Evolutionary conservation across 805 yeast species (phyloP).

Genomic region (Yarrowia sp.): DNA sequence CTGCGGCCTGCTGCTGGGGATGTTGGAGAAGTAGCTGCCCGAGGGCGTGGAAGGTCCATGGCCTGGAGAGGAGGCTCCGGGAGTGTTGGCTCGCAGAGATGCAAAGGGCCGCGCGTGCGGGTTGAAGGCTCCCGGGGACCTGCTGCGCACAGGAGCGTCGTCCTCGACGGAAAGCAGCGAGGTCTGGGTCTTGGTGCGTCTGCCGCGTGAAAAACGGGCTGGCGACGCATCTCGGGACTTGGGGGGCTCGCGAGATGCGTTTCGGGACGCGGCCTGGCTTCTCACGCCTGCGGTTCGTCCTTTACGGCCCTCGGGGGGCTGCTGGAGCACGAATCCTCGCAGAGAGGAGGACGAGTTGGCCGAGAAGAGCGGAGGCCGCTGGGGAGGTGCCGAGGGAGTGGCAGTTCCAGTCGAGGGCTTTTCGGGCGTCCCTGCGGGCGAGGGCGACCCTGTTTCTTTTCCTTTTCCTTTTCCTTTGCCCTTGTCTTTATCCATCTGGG

Average conservation of each 20-base stretch:
- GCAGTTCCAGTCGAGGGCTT: not conserved
- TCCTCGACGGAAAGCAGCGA: constrained; percentile 1
- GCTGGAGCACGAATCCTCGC: constrained; percentile 4
- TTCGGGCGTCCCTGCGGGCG: constrained; percentile 9
- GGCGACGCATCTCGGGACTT: constrained; percentile 11
- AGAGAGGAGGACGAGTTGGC: constrained; percentile 16
- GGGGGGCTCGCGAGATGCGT: constrained; percentile 1
- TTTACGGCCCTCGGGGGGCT: constrained; percentile 7
- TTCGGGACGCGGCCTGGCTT: not conserved
- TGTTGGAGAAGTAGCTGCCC: not conserved
- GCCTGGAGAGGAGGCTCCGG: constrained; percentile 11
- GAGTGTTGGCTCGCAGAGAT: constrained; percentile 13
- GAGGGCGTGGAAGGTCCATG: not conserved
- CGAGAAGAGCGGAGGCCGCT: constrained; percentile 3
- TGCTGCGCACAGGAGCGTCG: not conserved
- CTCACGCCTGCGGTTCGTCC: constrained; percentile 6
- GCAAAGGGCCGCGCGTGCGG: constrained; percentile 23
- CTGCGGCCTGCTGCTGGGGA: not conserved
- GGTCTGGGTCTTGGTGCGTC: not conserved
- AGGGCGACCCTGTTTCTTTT: constrained; percentile 4
- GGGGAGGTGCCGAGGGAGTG: not conserved
- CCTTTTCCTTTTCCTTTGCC: not conserved
- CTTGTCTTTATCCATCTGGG: constrained; percentile 14
- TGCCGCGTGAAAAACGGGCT: not conserved
- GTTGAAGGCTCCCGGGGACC: constrained; percentile 6